A percentile compares a stretch with the other conserved stretches of the same genome.
phyloP scores from a whole-genome alignment of 208 protist genomes.

The Crithidia acanthocephali region DNA sequence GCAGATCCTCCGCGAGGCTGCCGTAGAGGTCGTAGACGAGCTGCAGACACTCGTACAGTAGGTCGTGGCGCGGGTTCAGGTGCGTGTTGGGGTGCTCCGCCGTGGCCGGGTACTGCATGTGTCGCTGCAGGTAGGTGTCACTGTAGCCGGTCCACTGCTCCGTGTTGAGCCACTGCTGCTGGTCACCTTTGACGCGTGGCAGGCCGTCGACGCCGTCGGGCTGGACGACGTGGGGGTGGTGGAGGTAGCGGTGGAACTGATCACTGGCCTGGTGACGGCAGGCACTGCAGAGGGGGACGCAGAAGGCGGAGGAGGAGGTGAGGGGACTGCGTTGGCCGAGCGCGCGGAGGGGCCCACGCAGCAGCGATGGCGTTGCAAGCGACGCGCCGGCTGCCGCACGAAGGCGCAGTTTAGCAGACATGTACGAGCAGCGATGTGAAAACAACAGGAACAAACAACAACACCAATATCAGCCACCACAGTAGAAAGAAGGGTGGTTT shows the following conservation, averaged over 20 bases:
- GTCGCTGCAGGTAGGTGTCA: constrained; percentile 71
- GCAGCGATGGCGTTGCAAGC: background rate
- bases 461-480: no score
- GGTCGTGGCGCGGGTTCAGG: constrained; percentile 56
- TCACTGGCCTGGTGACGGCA: constrained; percentile 67
- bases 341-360: background rate
- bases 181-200: constrained; percentile 76
- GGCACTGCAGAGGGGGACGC: constrained; percentile 25
- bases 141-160: constrained; percentile 92
- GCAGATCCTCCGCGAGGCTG: constrained; percentile 70
- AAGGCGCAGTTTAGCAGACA: background rate
- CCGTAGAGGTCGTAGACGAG: constrained; percentile 83
- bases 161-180: constrained; percentile 90
- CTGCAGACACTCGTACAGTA: constrained; percentile 67
- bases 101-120: constrained; percentile 88
- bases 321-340: background rate
- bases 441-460: no score
- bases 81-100: constrained; percentile 69
- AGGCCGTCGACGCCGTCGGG: constrained; percentile 79
- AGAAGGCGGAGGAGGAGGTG: background rate
- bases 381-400: background rate
- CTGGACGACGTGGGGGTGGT: constrained; percentile 87
- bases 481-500: no score
- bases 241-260: constrained; percentile 86
- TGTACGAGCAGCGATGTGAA: background rate